Evolutionary conservation across 331 rosid species (phyloP).

Genomic region (Pyrus hybrid): DNA sequence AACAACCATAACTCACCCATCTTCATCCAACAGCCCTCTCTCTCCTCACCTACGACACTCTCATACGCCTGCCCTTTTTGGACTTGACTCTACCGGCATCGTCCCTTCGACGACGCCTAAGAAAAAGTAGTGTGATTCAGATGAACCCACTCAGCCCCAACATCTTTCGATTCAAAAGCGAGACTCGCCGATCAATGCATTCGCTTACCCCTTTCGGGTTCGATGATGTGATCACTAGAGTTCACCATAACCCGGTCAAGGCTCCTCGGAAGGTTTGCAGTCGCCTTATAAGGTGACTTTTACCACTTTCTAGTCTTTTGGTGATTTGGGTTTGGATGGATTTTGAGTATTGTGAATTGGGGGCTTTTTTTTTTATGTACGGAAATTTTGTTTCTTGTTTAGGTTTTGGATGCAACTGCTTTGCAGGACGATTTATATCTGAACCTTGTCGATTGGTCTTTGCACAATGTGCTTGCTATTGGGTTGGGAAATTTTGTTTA

Average conservation of each 20-base stretch:
- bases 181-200: slow-evolving; percentile 78
- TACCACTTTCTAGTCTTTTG: not conserved
- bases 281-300: slow-evolving; percentile 82
- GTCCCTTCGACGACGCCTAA: slow-evolving; percentile 55
- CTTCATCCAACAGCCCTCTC: too few species aligned
- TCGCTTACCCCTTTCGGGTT: slow-evolving; percentile 70
- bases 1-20: too few species aligned
- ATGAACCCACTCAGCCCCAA: slow-evolving; percentile 58
- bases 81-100: slow-evolving; percentile 51
- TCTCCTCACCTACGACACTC: slow-evolving; percentile 40
- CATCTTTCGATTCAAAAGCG: slow-evolving; percentile 79
- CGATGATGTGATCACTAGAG: slow-evolving; percentile 63
- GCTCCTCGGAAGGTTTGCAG: slow-evolving; percentile 75
- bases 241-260: slow-evolving; percentile 62
- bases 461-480: slow-evolving; percentile 83
- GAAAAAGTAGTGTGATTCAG: slow-evolving; percentile 25
- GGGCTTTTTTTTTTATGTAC: not conserved
- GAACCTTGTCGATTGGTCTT: slow-evolving; percentile 95
- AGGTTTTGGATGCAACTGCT: slow-evolving; percentile 95
- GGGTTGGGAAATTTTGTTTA: slow-evolving; percentile 95
- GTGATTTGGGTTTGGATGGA: not conserved
- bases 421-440: slow-evolving; percentile 91
- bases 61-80: slow-evolving; percentile 62
- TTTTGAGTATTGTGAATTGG: not conserved
- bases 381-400: slow-evolving; percentile 1